phyloP scores from a whole-genome alignment of 2,329 filamentous ascomycete species.

The Aureobasidium namibiae region DNA sequence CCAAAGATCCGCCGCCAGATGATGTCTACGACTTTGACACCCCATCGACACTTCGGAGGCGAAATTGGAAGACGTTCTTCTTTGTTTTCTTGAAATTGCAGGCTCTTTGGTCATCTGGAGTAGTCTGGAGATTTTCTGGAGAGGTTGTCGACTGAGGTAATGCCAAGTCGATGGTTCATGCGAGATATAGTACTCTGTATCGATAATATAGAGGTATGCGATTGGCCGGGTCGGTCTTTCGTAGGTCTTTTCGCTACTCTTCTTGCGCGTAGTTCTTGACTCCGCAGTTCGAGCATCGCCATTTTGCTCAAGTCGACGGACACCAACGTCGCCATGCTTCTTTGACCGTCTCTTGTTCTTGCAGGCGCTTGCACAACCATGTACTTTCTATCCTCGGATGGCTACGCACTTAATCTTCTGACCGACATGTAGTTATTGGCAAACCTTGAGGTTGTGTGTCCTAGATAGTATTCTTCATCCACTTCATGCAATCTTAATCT shows the following conservation, averaged over 20 bases:
- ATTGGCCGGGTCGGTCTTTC: background rate
- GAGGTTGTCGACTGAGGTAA: background rate
- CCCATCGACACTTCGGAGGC: background rate
- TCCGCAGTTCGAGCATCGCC: background rate
- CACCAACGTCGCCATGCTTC: background rate
- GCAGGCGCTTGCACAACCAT: background rate
- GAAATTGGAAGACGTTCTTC: background rate
- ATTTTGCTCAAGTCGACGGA: background rate
- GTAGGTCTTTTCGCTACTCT: background rate
- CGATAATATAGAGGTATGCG: background rate
- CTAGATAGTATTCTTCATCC: background rate
- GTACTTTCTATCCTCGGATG: background rate
- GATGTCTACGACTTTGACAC: background rate
- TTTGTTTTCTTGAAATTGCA: too few species aligned
- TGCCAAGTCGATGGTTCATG: slow-evolving; percentile 9
- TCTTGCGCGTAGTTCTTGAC: background rate
- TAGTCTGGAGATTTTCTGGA: background rate
- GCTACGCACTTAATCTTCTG: background rate
- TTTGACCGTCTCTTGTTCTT: background rate
- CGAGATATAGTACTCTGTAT: slow-evolving; percentile 3
- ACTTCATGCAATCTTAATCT: slow-evolving; percentile 34
- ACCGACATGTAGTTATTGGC: background rate
- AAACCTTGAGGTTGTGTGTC: background rate
- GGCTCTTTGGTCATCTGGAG: background rate
- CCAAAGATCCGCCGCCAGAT: background rate